These are phyloP conservation scores for Heritiera littoralis DNA, from an alignment of 345 rosid genomes.

Conservation along the genomic window DNA sequence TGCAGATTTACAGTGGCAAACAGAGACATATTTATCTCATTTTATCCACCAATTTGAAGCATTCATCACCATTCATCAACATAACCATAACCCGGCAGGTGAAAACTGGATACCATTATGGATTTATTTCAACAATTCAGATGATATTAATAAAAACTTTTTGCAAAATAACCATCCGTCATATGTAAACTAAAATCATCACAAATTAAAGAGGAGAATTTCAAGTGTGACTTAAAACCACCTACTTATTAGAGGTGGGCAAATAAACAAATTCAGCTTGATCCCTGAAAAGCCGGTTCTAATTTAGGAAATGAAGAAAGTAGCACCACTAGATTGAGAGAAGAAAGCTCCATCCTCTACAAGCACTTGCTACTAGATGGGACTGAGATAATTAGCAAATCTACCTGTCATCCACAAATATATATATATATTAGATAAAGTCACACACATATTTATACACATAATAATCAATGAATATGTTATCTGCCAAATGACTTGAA, in stretches of 20 bases:
- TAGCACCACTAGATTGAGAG: not conserved
- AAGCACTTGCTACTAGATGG: constrained; percentile 50
- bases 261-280: constrained; percentile 25
- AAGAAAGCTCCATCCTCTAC: constrained; percentile 18
- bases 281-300: constrained; percentile 28
- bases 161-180: constrained; percentile 13
- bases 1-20: not conserved
- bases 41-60: not conserved
- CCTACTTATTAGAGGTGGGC: constrained; percentile 2
- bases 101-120: not conserved
- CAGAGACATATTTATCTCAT: not conserved
- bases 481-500: not conserved
- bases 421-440: constrained; percentile 11
- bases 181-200: constrained; percentile 12
- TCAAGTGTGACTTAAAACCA: constrained; percentile 7
- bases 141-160: not conserved
- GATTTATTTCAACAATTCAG: constrained; percentile 16
- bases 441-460: not conserved
- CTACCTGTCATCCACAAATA: constrained; percentile 50
- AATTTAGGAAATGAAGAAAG: constrained; percentile 20
- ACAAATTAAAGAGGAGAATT: constrained; percentile 9
- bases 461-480: not conserved
- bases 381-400: constrained; percentile 79
- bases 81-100: not conserved
- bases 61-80: not conserved